Conservation (phyloP, 2,329 filamentous ascomycete genomes). For the Alternaria sp. region DNA sequence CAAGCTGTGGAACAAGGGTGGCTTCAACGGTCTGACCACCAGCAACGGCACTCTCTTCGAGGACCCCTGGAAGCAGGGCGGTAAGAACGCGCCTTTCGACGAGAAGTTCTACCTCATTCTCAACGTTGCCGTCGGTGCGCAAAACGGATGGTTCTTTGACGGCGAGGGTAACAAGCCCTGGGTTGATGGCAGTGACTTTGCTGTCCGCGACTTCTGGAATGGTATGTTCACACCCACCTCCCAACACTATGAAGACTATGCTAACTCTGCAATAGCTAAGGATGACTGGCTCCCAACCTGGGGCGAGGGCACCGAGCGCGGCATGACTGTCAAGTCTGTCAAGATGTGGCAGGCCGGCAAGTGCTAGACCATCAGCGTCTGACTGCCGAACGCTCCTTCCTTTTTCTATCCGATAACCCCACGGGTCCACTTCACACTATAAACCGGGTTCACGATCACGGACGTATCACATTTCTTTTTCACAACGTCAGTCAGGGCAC, state of each 20-base stretch:
- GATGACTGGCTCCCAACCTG: conserved; percentile 72
- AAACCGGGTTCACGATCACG: not conserved
- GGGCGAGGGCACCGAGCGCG: conserved; percentile 62
- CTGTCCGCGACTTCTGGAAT: conserved; percentile 34
- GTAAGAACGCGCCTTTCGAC: conserved; percentile 74
- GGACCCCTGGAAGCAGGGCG: conserved; percentile 69
- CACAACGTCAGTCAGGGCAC: not conserved
- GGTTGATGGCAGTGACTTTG: conserved; percentile 47
- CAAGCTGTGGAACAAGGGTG: conserved; percentile 70
- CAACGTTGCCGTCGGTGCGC: conserved; percentile 76
- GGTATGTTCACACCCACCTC: conserved; percentile 11
- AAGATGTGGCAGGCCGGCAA: conserved; percentile 55
- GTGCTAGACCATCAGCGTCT: conserved; percentile 17
- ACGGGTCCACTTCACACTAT: not conserved
- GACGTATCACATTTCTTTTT: not conserved
- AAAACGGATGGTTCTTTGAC: conserved; percentile 76
- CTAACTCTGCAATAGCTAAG: conserved; percentile 70
- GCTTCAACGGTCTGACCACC: conserved; percentile 66
- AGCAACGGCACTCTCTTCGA: conserved; percentile 68
- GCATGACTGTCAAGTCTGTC: conserved; percentile 71
- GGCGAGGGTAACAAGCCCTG: conserved; percentile 81
- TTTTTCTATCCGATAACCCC: not conserved
- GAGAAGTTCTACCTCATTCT: conserved; percentile 76
- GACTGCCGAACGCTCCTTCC: not conserved
- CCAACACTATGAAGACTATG: not conserved